Evolutionary conservation across 1,139 yeast species (phyloP).

Genomic region (Yamadazyma diospyri): DNA sequence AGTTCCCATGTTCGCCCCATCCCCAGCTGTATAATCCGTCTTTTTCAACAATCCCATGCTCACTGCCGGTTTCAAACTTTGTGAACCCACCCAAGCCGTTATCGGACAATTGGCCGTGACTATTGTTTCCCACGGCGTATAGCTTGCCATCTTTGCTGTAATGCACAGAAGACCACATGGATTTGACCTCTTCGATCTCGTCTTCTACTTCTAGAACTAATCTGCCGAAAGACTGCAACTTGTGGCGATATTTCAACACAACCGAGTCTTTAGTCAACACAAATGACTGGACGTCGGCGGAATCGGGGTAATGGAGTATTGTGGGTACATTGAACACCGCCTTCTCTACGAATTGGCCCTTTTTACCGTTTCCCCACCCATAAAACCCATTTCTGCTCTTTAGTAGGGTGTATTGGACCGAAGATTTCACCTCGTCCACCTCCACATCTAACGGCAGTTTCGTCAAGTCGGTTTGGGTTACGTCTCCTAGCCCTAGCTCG

Average conservation of each 20-base stretch:
- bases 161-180: conserved; percentile 88
- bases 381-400: conserved; percentile 41
- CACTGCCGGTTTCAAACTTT: conserved; percentile 62
- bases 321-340: conserved; percentile 25
- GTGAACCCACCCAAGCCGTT: conserved; percentile 9
- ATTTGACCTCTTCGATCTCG: conserved; percentile 19
- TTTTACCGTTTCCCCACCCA: conserved; percentile 85
- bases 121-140: conserved; percentile 65
- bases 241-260: conserved; percentile 14
- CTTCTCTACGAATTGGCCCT: conserved; percentile 59
- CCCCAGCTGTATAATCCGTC: conserved; percentile 74
- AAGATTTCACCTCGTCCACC: conserved; percentile 34
- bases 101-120: conserved; percentile 65
- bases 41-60: conserved; percentile 59
- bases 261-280: conserved; percentile 49
- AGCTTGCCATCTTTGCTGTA: conserved; percentile 25
- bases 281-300: conserved; percentile 12
- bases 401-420: conserved; percentile 57
- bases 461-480: conserved; percentile 14
- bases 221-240: neutral
- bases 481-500: conserved; percentile 62
- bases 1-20: conserved; percentile 99
- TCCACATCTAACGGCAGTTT: conserved; percentile 15
- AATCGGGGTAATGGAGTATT: conserved; percentile 17
- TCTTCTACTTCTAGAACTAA: conserved; percentile 1